Evolutionary conservation across 2,329 filamentous ascomycete species (phyloP).

Genomic region (Penicillium frequentans): DNA sequence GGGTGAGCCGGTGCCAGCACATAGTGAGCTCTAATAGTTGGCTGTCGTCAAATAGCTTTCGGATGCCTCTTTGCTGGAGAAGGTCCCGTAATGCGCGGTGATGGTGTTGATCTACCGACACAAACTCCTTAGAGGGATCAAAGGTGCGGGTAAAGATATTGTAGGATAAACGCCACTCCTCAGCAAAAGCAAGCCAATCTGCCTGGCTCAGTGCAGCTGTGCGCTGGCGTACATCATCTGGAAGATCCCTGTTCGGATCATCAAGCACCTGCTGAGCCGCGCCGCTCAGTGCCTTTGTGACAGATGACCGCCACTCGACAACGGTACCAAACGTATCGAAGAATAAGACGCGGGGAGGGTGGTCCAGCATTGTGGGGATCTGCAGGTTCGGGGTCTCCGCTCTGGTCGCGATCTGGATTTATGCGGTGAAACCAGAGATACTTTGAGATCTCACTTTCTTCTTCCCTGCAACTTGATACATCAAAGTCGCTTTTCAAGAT

Average conservation of each 20-base stretch:
- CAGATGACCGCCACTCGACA: conserved; percentile 73
- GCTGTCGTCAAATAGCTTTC: conserved; percentile 60
- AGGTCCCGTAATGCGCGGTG: conserved; percentile 61
- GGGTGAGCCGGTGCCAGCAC: conserved; percentile 70
- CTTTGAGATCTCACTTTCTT: no score
- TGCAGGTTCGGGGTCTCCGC: not conserved
- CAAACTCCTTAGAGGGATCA: conserved; percentile 52
- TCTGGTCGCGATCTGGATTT: not conserved
- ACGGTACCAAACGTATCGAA: conserved; percentile 56
- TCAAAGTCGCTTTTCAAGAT: not conserved
- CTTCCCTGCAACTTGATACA: not conserved
- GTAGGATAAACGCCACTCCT: conserved; percentile 70
- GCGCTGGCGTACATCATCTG: conserved; percentile 49
- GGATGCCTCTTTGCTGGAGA: conserved; percentile 56
- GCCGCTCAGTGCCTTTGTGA: conserved; percentile 59
- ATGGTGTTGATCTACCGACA: conserved; percentile 73
- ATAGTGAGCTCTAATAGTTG: conserved; percentile 62
- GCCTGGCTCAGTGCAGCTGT: conserved; percentile 53
- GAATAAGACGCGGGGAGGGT: conserved; percentile 28
- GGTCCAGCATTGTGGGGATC: conserved; percentile 21
- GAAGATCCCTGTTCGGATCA: conserved; percentile 45
- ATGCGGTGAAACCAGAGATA: not conserved
- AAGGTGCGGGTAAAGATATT: conserved; percentile 56
- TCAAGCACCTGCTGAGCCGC: conserved; percentile 53
- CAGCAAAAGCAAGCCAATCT: conserved; percentile 66